Percentiles rank a stretch among this genome's conserved stretches.
These are phyloP conservation scores for Stenogyne calaminthoides DNA, from an alignment of 305 asterid species.

Conservation along the genomic window DNA sequence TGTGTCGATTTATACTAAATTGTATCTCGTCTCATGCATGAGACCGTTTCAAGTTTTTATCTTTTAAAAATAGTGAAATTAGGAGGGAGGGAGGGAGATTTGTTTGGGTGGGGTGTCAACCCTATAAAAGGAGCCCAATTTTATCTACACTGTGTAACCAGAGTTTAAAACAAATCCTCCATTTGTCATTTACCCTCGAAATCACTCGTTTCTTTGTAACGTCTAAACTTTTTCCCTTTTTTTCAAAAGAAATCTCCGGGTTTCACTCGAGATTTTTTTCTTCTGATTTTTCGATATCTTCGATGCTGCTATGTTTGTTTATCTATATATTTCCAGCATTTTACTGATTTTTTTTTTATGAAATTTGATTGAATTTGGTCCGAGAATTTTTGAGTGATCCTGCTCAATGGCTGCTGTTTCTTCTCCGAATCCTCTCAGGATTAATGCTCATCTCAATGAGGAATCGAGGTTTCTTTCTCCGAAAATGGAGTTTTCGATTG, in stretches of 20 bases:
- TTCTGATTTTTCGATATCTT: neutral
- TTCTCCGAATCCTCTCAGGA: slow-evolving; percentile 43
- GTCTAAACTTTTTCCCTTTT: neutral
- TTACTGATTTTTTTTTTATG: neutral
- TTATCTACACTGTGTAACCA: neutral
- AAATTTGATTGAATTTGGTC: slow-evolving; percentile 23
- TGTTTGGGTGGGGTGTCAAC: too few relatives aligned
- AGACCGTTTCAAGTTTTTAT: too few relatives aligned
- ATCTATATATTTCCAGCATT: neutral
- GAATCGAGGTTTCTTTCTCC: slow-evolving; percentile 40
- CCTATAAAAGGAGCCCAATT: neutral
- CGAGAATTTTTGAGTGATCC: neutral
- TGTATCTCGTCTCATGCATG: too few relatives aligned
- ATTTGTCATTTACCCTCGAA: slow-evolving; percentile 28
- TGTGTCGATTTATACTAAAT: too few relatives aligned
- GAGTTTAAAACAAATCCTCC: neutral
- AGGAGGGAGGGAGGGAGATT: too few relatives aligned
- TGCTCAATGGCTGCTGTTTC: slow-evolving; percentile 50
- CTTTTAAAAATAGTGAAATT: too few relatives aligned
- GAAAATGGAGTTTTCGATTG: slow-evolving; percentile 36
- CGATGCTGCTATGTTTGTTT: neutral
- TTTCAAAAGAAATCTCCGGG: slow-evolving; percentile 5
- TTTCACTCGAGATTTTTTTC: neutral
- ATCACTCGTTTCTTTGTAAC: slow-evolving; percentile 14
- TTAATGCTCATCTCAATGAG: slow-evolving; percentile 41